A percentile compares a stretch with the other conserved stretches of the same genome.
Conservation (phyloP, 768 basidiomycete genomes). For the Pleurotus tuoliensis region DNA sequence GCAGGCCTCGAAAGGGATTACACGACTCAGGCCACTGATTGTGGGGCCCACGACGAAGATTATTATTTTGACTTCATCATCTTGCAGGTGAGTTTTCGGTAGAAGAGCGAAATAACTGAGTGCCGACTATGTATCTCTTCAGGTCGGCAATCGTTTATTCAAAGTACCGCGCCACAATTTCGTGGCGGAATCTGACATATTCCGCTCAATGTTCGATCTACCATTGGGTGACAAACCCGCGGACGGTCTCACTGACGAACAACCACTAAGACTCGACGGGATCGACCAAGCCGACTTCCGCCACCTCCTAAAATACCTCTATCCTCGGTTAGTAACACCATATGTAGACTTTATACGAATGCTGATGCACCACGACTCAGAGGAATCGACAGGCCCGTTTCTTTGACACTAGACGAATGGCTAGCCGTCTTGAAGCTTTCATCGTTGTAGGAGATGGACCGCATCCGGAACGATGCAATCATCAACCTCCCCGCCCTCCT, state of each 20-base stretch:
- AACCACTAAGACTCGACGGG: constrained; percentile 10
- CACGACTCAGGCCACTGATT: too few relatives aligned
- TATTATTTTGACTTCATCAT: not conserved
- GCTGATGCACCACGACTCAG: not conserved
- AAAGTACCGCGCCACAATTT: constrained; percentile 8
- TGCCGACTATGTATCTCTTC: not conserved
- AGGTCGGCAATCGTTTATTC: constrained; percentile 9
- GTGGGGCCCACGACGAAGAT: not conserved
- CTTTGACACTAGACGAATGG: constrained; percentile 2
- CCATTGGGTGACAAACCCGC: not conserved
- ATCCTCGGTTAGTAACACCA: not conserved
- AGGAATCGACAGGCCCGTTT: not conserved
- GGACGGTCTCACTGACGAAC: constrained; percentile 7
- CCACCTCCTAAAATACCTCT: constrained; percentile 6
- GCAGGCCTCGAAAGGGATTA: too few relatives aligned
- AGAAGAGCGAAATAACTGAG: not conserved
- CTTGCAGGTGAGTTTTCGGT: not conserved
- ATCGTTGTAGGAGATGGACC: constrained; percentile 7
- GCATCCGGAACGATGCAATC: constrained; percentile 17
- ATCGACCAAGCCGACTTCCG: constrained; percentile 7
- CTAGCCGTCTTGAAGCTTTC: constrained; percentile 9
- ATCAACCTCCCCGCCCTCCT: not conserved
- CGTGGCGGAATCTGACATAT: constrained; percentile 4
- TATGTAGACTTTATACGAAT: too few relatives aligned
- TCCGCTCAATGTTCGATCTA: constrained; percentile 10